These are phyloP conservation scores for Drosera spatulata DNA, from an alignment of 179 eudicot species.

Conservation along the genomic window DNA sequence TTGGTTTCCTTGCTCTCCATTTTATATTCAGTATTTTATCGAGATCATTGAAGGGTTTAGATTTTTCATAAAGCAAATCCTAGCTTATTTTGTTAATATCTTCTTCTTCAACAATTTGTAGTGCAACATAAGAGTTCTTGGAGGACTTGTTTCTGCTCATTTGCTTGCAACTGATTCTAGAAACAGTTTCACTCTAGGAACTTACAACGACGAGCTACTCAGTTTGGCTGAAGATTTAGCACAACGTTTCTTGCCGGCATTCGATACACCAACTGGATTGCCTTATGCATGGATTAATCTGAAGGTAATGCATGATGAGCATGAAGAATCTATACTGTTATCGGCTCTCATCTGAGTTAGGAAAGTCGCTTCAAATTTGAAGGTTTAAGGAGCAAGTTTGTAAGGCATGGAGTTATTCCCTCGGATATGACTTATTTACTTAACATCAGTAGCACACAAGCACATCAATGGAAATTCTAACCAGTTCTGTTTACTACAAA, in stretches of 20 bases:
- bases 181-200: constrained; percentile 81
- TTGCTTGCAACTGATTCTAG: constrained; percentile 99
- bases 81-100: constrained; percentile 18
- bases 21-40: background rate
- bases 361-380: too few relatives aligned
- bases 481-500: too few relatives aligned
- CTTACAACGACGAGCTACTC: constrained; percentile 72
- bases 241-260: constrained; percentile 75
- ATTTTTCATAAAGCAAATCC: constrained; percentile 2
- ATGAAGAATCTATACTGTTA: too few relatives aligned
- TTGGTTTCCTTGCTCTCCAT: too few relatives aligned
- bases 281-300: constrained; percentile 99
- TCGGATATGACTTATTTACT: too few relatives aligned
- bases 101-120: constrained; percentile 45
- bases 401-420: too few relatives aligned
- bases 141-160: constrained; percentile 99
- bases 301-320: constrained; percentile 44
- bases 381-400: too few relatives aligned
- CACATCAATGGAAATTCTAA: too few relatives aligned
- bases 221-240: constrained; percentile 83
- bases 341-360: too few relatives aligned
- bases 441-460: too few relatives aligned
- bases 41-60: background rate
- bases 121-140: constrained; percentile 99
- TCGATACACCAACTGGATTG: constrained; percentile 80